Evolutionary conservation across 129 eudicot species (phyloP).

Genomic region (Apium graveolens): DNA sequence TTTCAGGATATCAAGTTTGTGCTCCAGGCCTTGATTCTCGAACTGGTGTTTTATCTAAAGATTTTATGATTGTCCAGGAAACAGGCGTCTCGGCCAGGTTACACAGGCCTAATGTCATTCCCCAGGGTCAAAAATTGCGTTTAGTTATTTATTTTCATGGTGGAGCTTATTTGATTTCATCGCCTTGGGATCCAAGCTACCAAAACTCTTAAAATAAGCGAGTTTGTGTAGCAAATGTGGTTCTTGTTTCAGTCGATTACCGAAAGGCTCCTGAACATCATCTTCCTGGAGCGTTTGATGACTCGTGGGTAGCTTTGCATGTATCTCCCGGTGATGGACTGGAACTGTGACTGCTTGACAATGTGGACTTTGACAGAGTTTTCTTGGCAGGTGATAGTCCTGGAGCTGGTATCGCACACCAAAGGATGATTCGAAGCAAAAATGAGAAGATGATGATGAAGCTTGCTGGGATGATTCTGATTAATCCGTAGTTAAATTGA

Average conservation of each 20-base stretch:
- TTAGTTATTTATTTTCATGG: constrained; percentile 41
- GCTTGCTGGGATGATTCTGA: constrained; percentile 32
- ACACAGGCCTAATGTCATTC: constrained; percentile 9
- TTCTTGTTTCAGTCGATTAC: constrained; percentile 30
- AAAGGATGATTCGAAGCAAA: constrained; percentile 26
- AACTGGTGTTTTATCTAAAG: constrained; percentile 37
- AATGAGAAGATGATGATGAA: neutral
- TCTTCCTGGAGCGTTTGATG: constrained; percentile 31
- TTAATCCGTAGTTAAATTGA: constrained; percentile 79
- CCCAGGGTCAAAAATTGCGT: constrained; percentile 19
- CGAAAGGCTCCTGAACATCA: constrained; percentile 34
- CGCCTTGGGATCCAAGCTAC: constrained; percentile 16
- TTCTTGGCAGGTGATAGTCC: constrained; percentile 78
- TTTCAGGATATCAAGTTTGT: neutral
- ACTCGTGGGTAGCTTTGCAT: constrained; percentile 46
- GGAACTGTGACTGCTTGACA: constrained; percentile 41
- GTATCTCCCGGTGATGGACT: constrained; percentile 19
- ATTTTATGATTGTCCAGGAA: constrained; percentile 16
- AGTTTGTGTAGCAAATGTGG: constrained; percentile 16
- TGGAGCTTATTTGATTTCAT: constrained; percentile 29
- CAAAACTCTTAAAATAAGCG: constrained; percentile 19
- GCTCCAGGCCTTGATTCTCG: constrained; percentile 18
- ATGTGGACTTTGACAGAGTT: constrained; percentile 38
- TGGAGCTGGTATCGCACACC: constrained; percentile 67
- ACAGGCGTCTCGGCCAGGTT: constrained; percentile 28